A percentile compares a stretch with the other conserved stretches of the same genome.
Conservation (phyloP, 768 basidiomycete genomes). For the Lactarius vividus region DNA sequence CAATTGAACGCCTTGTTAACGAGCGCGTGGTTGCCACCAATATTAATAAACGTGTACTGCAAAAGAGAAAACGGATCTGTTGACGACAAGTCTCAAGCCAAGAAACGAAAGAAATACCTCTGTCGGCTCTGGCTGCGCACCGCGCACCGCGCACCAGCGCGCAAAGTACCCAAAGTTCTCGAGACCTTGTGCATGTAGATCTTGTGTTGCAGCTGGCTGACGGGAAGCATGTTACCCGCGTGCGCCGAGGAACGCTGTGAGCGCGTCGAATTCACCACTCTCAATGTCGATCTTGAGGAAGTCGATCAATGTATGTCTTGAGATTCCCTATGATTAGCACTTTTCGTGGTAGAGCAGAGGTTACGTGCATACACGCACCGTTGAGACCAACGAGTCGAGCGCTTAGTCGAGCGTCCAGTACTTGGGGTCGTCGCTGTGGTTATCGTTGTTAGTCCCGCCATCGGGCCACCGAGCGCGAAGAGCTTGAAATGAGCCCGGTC, state of each 20-base stretch:
- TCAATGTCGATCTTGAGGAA: slow-evolving; percentile 69
- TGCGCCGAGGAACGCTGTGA: slow-evolving; percentile 45
- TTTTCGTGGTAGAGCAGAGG: too few relatives aligned
- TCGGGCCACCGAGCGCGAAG: slow-evolving; percentile 39
- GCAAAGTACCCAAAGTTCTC: slow-evolving; percentile 50
- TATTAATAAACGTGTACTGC: slow-evolving; percentile 38
- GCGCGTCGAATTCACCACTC: slow-evolving; percentile 60
- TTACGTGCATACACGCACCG: slow-evolving; percentile 36
- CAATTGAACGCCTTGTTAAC: background rate
- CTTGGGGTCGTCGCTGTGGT: slow-evolving; percentile 46
- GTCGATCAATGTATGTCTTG: slow-evolving; percentile 68
- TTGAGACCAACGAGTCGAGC: slow-evolving; percentile 63
- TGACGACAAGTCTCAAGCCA: too few relatives aligned
- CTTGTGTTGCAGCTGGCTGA: slow-evolving; percentile 74
- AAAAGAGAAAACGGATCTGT: background rate
- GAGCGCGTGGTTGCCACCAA: slow-evolving; percentile 8
- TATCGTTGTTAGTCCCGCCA: slow-evolving; percentile 40
- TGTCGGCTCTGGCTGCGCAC: slow-evolving; percentile 39
- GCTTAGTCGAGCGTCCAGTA: slow-evolving; percentile 63
- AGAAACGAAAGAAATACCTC: slow-evolving; percentile 38
- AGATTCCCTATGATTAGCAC: too few relatives aligned
- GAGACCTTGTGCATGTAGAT: slow-evolving; percentile 44
- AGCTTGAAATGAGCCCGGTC: slow-evolving; percentile 44
- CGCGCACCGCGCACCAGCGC: slow-evolving; percentile 58
- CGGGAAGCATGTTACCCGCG: slow-evolving; percentile 44